Conservation (phyloP, 164 flowering plant genomes). For the Aristolochia contorta region DNA sequence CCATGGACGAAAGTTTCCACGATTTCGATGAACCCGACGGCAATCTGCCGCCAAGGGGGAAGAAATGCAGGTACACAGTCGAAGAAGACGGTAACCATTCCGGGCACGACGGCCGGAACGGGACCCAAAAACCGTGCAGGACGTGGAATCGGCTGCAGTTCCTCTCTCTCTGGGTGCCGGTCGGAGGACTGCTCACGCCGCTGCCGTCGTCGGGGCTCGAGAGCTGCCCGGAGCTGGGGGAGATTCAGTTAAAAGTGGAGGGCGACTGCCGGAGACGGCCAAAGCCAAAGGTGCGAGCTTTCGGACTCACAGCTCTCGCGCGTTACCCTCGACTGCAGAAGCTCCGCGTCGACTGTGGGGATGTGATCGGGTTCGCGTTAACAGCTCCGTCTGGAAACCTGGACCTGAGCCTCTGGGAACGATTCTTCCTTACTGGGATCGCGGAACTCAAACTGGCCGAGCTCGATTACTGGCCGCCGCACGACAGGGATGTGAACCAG, state of each 20-base stretch:
- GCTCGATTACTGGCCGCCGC: conserved; percentile 97
- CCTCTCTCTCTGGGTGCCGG: conserved; percentile 75
- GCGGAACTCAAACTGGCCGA: conserved; percentile 42
- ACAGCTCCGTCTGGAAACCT: conserved; percentile 88
- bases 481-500: conserved; percentile 84
- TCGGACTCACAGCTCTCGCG: conserved; percentile 47
- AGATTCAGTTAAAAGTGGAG: conserved; percentile 60
- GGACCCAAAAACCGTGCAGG: conserved; percentile 26
- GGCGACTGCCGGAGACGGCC: conserved; percentile 72
- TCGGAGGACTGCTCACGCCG: conserved; percentile 65
- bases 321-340: conserved; percentile 46
- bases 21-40: conserved; percentile 23
- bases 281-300: conserved; percentile 38
- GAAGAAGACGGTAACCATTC: conserved; percentile 1
- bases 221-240: conserved; percentile 68
- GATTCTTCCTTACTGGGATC: conserved; percentile 70
- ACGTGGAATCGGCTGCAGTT: conserved; percentile 45
- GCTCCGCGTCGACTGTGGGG: conserved; percentile 81
- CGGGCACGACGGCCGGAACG: neutral
- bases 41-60: conserved; percentile 13
- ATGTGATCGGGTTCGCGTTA: conserved; percentile 58
- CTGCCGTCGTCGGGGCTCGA: conserved; percentile 52
- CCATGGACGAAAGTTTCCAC: conserved; percentile 18
- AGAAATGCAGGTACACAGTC: conserved; percentile 34
- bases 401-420: conserved; percentile 94